phyloP scores from a whole-genome alignment of 805 yeast species.

The Sugiyamaella floridensis region DNA sequence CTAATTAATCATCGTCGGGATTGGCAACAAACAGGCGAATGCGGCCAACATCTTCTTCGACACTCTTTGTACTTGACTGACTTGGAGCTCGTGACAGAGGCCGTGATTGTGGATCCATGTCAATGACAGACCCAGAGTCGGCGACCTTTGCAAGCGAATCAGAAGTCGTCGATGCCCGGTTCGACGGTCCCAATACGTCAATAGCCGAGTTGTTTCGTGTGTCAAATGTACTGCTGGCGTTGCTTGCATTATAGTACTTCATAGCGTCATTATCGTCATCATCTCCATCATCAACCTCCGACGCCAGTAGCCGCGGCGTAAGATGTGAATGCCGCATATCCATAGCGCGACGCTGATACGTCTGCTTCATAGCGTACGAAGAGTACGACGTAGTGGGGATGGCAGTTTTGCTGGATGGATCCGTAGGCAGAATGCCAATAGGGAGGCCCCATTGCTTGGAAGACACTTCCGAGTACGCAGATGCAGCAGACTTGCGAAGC shows the following conservation, averaged over 20 bases:
- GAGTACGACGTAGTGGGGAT: constrained; percentile 1
- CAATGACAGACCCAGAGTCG: not conserved
- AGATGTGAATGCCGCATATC: constrained; percentile 34
- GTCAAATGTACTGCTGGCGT: constrained; percentile 1
- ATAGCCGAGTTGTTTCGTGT: constrained; percentile 4
- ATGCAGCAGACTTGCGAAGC: constrained; percentile 24
- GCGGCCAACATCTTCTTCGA: constrained; percentile 28
- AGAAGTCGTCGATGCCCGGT: not conserved
- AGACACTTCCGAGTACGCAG: constrained; percentile 26
- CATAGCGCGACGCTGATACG: constrained; percentile 30
- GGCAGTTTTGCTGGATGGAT: constrained; percentile 3
- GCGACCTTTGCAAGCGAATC: constrained; percentile 1
- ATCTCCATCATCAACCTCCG: constrained; percentile 67
- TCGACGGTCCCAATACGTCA: not conserved
- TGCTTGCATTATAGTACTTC: not conserved
- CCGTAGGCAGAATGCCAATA: constrained; percentile 21
- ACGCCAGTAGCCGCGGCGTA: constrained; percentile 60
- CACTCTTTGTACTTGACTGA: constrained; percentile 24
- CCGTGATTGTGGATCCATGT: not conserved
- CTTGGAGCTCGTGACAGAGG: constrained; percentile 18
- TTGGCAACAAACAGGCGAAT: constrained; percentile 35
- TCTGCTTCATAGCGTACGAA: constrained; percentile 10
- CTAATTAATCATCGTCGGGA: constrained; percentile 28
- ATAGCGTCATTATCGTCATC: constrained; percentile 10
- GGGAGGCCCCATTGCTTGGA: constrained; percentile 27